A percentile compares a stretch with the other conserved stretches of the same genome.
These are phyloP conservation scores for Scedosporium aurantiacum DNA, from an alignment of 2,329 filamentous ascomycete species.

Conservation along the genomic window DNA sequence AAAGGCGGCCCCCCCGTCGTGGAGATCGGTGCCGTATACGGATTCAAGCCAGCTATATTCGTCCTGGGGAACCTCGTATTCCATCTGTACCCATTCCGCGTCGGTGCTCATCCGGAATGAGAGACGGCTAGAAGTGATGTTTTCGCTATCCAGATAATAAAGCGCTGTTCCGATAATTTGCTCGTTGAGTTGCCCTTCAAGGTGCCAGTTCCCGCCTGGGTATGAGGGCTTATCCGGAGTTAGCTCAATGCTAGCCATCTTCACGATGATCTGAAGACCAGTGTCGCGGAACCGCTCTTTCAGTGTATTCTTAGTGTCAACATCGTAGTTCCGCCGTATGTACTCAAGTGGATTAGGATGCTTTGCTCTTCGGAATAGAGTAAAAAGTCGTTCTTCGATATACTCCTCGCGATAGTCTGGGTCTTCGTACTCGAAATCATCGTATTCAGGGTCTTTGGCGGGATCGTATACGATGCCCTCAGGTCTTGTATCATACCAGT, in stretches of 20 bases:
- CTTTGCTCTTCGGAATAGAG: slow-evolving; percentile 11
- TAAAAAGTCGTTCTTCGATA: no score
- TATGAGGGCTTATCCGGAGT: slow-evolving; percentile 41
- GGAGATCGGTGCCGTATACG: slow-evolving; percentile 9
- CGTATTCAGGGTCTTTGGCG: no score
- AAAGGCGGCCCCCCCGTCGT: slow-evolving; percentile 14
- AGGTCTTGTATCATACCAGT: no score
- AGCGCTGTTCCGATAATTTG: slow-evolving; percentile 17
- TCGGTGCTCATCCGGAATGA: slow-evolving; percentile 5
- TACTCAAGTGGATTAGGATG: slow-evolving; percentile 11
- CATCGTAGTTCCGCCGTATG: slow-evolving; percentile 11
- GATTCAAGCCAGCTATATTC: slow-evolving; percentile 8
- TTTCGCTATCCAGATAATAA: slow-evolving; percentile 14
- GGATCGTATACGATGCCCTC: no score
- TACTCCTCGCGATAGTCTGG: no score
- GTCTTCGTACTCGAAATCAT: no score
- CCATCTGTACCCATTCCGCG: neutral
- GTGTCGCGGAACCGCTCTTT: slow-evolving; percentile 17
- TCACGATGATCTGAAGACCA: slow-evolving; percentile 52
- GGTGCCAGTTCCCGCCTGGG: slow-evolving; percentile 33
- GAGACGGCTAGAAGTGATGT: slow-evolving; percentile 26
- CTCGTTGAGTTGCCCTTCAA: slow-evolving; percentile 28
- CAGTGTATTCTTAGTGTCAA: slow-evolving; percentile 9
- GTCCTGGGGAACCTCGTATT: neutral
- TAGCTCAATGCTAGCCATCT: slow-evolving; percentile 48